Evolutionary conservation across 768 basidiomycete species (phyloP).

Genomic region (Ramaria rubella): DNA sequence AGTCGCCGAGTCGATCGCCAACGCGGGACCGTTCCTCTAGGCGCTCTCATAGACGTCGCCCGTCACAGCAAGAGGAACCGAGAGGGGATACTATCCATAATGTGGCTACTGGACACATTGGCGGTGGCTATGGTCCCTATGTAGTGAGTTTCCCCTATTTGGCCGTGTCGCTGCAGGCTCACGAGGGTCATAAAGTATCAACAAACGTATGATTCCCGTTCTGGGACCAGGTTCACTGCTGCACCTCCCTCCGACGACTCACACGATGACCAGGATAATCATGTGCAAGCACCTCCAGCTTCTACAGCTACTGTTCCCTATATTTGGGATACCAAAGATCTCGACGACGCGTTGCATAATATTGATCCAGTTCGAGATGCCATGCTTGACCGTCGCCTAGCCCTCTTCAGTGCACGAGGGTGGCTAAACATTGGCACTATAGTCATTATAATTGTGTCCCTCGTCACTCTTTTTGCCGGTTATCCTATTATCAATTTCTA

Average conservation of each 20-base stretch:
- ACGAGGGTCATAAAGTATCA: not conserved
- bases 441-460: slow-evolving; percentile 54
- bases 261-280: slow-evolving; percentile 27
- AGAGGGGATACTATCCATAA: slow-evolving; percentile 60
- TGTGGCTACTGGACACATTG: slow-evolving; percentile 75
- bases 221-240: slow-evolving; percentile 43
- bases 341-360: slow-evolving; percentile 91
- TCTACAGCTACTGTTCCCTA: slow-evolving; percentile 59
- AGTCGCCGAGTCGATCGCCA: not conserved
- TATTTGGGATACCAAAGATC: slow-evolving; percentile 54
- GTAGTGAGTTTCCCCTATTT: slow-evolving; percentile 51
- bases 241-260: slow-evolving; percentile 42
- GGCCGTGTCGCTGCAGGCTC: not conserved
- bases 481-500: slow-evolving; percentile 63
- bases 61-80: not conserved
- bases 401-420: slow-evolving; percentile 77
- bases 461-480: slow-evolving; percentile 79
- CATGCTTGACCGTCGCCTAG: slow-evolving; percentile 42
- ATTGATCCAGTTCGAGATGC: slow-evolving; percentile 69
- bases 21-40: not conserved
- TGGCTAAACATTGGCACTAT: slow-evolving; percentile 76
- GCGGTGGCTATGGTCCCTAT: slow-evolving; percentile 79
- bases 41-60: not conserved
- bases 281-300: slow-evolving; percentile 31
- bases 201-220: not conserved